Evolutionary conservation across 257 asterid genomes (phyloP).

Genomic region (Nicotiana sylvestris): DNA sequence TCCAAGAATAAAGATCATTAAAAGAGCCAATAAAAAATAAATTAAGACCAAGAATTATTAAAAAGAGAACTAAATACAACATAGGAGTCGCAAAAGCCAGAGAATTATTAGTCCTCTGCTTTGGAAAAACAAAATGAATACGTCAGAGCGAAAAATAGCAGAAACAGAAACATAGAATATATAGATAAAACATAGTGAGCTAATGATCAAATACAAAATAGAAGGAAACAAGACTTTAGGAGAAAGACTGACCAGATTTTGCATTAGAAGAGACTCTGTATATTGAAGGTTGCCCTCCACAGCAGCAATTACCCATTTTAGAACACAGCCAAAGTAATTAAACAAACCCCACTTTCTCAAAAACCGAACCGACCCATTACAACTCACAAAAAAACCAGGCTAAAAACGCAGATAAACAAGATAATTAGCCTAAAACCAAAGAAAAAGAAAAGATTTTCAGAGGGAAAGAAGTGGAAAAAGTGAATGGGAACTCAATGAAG

Average conservation of each 20-base stretch:
- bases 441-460: background rate
- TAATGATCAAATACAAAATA: background rate
- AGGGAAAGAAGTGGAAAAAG: slow-evolving; percentile 12
- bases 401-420: background rate
- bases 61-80: no score
- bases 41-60: no score
- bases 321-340: slow-evolving; percentile 8
- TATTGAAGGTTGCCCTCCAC: slow-evolving; percentile 41
- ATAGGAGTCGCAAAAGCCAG: no score
- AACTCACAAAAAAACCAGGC: slow-evolving; percentile 9
- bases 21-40: no score
- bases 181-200: background rate
- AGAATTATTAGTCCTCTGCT: no score
- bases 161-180: no score
- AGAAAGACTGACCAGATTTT: slow-evolving; percentile 51
- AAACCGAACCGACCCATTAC: slow-evolving; percentile 15
- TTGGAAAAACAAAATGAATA: background rate
- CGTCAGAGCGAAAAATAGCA: background rate
- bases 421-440: background rate
- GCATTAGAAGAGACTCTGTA: slow-evolving; percentile 58
- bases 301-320: slow-evolving; percentile 73
- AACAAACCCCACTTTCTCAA: slow-evolving; percentile 29
- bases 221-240: background rate
- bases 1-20: no score
- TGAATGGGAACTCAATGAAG: background rate